Conservation (phyloP, 2,329 filamentous ascomycete genomes). For the Trichoderma atroviride region DNA sequence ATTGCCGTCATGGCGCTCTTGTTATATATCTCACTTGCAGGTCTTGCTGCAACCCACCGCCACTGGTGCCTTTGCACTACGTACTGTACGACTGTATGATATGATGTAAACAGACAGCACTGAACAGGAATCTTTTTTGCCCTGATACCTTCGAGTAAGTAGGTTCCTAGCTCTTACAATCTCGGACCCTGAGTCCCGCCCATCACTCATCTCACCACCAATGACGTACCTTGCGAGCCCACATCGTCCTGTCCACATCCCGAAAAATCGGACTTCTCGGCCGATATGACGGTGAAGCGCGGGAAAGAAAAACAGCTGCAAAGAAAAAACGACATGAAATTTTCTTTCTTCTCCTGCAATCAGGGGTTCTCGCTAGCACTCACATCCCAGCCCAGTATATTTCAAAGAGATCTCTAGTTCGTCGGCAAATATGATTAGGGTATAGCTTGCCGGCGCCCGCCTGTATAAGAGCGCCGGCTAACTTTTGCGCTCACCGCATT, state of each 20-base stretch:
- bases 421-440: slow-evolving; percentile 1
- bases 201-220: not conserved
- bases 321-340: not conserved
- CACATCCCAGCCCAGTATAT: no score
- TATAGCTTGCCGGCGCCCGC: slow-evolving; percentile 9
- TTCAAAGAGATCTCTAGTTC: not conserved
- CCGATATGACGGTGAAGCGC: not conserved
- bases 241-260: not conserved
- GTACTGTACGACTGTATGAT: no score
- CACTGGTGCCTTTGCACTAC: not conserved
- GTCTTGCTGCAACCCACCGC: not conserved
- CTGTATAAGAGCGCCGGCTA: slow-evolving; percentile 9
- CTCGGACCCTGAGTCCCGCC: not conserved
- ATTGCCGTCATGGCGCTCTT: not conserved
- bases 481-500: slow-evolving; percentile 22
- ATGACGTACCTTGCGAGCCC: slow-evolving; percentile 7
- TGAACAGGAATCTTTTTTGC: not conserved
- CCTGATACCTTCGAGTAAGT: no score
- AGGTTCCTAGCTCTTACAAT: not conserved
- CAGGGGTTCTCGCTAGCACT: not conserved
- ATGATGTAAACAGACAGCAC: not conserved
- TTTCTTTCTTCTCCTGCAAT: not conserved
- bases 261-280: not conserved
- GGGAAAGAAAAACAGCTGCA: not conserved
- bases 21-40: not conserved